A percentile compares a stretch with the other conserved stretches of the same genome.
Conservation (phyloP, 441 rosid species). For the Adansonia madagascariensis region DNA sequence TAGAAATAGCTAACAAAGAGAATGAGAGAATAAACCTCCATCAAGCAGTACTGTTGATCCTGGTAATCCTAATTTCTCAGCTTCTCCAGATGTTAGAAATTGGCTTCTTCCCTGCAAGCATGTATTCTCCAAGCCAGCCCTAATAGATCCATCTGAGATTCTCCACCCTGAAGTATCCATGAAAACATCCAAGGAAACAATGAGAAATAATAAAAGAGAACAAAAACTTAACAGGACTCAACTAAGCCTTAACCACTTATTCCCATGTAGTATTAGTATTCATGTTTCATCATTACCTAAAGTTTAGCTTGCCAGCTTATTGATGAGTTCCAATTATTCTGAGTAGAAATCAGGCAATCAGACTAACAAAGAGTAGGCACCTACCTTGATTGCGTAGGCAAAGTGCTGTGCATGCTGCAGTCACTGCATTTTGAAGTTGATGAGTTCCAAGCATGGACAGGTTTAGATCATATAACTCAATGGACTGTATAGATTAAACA, state of each 20-base stretch:
- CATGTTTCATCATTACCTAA: not conserved
- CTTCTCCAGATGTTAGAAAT: constrained; percentile 61
- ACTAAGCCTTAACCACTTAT: not conserved
- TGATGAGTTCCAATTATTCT: not conserved
- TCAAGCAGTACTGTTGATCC: constrained; percentile 77
- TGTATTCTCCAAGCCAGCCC: constrained; percentile 73
- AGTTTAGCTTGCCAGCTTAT: not conserved
- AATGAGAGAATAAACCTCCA: constrained; percentile 58
- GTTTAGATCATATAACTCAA: constrained; percentile 60
- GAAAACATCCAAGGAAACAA: constrained; percentile 2
- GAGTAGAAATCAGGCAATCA: not conserved
- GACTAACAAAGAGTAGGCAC: constrained; percentile 5
- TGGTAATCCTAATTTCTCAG: constrained; percentile 56
- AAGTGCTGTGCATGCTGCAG: constrained; percentile 74
- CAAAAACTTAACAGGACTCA: not conserved
- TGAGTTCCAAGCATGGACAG: constrained; percentile 81
- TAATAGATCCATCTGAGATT: constrained; percentile 67
- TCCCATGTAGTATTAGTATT: not conserved
- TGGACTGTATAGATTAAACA: constrained; percentile 47
- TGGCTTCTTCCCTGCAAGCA: constrained; percentile 84
- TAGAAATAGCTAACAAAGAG: constrained; percentile 7
- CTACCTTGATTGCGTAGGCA: constrained; percentile 76
- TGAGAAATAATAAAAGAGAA: not conserved
- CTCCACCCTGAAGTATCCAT: constrained; percentile 57
- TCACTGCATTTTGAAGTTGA: constrained; percentile 89